These are phyloP conservation scores for Paecilomyces dactylethromorphus DNA, from an alignment of 2,329 filamentous ascomycete species.

Conservation along the genomic window DNA sequence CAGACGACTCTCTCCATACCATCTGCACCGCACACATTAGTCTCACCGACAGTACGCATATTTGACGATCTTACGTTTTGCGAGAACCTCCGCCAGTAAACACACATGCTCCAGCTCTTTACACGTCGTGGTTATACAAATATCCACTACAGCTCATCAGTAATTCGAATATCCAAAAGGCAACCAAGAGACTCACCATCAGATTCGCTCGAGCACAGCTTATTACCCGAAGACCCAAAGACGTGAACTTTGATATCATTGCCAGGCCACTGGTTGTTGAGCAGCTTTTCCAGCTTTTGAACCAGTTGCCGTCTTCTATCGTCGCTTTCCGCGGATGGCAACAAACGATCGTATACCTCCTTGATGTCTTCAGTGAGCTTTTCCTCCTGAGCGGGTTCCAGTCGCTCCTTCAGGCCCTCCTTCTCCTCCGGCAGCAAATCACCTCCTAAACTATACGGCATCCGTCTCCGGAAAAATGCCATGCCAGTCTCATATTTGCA, in stretches of 20 bases:
- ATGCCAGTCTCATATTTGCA: constrained; percentile 89
- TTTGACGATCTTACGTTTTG: constrained; percentile 61
- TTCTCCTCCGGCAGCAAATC: constrained; percentile 67
- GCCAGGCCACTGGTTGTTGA: constrained; percentile 88
- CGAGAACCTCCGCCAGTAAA: constrained; percentile 77
- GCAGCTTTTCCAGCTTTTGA: constrained; percentile 77
- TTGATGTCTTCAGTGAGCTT: constrained; percentile 76
- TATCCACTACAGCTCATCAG: constrained; percentile 63
- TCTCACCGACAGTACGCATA: background rate
- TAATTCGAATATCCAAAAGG: background rate
- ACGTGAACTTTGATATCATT: constrained; percentile 84
- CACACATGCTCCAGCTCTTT: constrained; percentile 85
- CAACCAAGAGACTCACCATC: constrained; percentile 59
- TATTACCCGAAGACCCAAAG: constrained; percentile 96
- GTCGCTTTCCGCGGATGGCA: constrained; percentile 75
- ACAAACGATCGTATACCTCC: constrained; percentile 74
- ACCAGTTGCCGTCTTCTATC: constrained; percentile 68
- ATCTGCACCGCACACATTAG: constrained; percentile 48
- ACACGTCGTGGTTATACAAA: constrained; percentile 91
- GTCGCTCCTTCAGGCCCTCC: constrained; percentile 61
- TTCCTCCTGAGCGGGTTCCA: constrained; percentile 66
- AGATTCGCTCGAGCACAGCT: constrained; percentile 90
- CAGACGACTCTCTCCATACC: constrained; percentile 97
- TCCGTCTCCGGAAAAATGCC: constrained; percentile 72
- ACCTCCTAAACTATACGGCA: constrained; percentile 85